These are phyloP conservation scores for Leishmania major DNA, from an alignment of 208 protist species.

Conservation along the genomic window DNA sequence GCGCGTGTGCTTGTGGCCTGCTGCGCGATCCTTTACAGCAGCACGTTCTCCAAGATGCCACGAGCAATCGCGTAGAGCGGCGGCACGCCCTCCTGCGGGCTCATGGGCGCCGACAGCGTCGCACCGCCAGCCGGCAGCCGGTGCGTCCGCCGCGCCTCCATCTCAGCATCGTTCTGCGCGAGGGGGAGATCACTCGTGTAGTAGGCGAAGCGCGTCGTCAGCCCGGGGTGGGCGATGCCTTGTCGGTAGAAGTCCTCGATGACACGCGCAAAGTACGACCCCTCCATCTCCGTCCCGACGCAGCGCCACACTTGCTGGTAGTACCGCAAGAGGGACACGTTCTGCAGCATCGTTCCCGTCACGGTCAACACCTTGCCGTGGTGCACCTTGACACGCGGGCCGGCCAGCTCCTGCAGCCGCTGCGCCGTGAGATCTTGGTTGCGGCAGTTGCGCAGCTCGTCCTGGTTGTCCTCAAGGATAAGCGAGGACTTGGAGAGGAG, in stretches of 20 bases:
- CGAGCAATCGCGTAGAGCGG: slow-evolving; percentile 87
- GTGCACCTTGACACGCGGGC: slow-evolving; percentile 55
- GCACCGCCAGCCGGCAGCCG: background rate
- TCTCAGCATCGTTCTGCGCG: slow-evolving; percentile 49
- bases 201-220: slow-evolving; percentile 85
- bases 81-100: slow-evolving; percentile 75
- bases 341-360: slow-evolving; percentile 88
- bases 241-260: slow-evolving; percentile 84
- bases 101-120: slow-evolving; percentile 81
- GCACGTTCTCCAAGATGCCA: slow-evolving; percentile 73
- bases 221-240: slow-evolving; percentile 61
- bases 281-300: slow-evolving; percentile 90
- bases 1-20: background rate
- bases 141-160: slow-evolving; percentile 38
- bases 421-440: slow-evolving; percentile 71
- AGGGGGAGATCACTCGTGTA: slow-evolving; percentile 90
- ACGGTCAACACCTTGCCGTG: slow-evolving; percentile 84
- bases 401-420: slow-evolving; percentile 60
- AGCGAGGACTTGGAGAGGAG: slow-evolving; percentile 85
- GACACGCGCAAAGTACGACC: slow-evolving; percentile 85
- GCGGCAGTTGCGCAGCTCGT: slow-evolving; percentile 82
- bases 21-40: slow-evolving; percentile 18
- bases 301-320: slow-evolving; percentile 86
- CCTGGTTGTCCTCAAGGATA: slow-evolving; percentile 83
- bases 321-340: slow-evolving; percentile 76